A percentile compares a stretch with the other conserved stretches of the same genome.
Conservation (phyloP, 2,329 filamentous ascomycete genomes). For the Myotisia sp. region DNA sequence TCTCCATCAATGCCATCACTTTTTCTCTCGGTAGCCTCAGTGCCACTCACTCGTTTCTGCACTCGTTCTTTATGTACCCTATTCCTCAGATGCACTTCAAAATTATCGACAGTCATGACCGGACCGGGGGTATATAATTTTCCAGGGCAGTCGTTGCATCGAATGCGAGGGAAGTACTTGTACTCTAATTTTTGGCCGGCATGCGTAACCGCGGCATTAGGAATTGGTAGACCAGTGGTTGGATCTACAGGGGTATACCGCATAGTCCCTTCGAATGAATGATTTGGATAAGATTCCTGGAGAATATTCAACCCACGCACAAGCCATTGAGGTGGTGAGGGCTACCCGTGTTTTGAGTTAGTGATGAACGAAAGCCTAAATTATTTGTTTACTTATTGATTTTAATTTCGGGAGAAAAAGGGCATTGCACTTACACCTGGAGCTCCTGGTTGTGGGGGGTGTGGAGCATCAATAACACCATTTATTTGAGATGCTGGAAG, state of each 20-base stretch:
- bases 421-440: conserved; percentile 27
- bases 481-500: conserved; percentile 24
- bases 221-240: conserved; percentile 50
- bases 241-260: conserved; percentile 70
- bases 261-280: conserved; percentile 83
- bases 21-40: too few species aligned
- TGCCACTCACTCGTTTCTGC: too few species aligned
- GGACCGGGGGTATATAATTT: conserved; percentile 89
- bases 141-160: conserved; percentile 81
- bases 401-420: conserved; percentile 10
- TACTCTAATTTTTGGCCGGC: conserved; percentile 53
- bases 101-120: conserved; percentile 71
- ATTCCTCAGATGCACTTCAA: conserved; percentile 84
- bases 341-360: conserved; percentile 36
- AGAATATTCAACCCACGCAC: conserved; percentile 57
- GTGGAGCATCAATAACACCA: conserved; percentile 33
- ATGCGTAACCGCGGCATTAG: conserved; percentile 37
- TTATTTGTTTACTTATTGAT: too few species aligned
- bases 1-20: too few species aligned
- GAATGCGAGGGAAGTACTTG: conserved; percentile 76
- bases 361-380: conserved; percentile 11
- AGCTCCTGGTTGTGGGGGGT: conserved; percentile 29
- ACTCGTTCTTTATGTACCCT: conserved; percentile 61
- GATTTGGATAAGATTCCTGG: conserved; percentile 55
- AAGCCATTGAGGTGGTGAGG: conserved; percentile 78